These are phyloP conservation scores for Komagataella pastoris DNA, from an alignment of 805 yeast species.

Conservation along the genomic window DNA sequence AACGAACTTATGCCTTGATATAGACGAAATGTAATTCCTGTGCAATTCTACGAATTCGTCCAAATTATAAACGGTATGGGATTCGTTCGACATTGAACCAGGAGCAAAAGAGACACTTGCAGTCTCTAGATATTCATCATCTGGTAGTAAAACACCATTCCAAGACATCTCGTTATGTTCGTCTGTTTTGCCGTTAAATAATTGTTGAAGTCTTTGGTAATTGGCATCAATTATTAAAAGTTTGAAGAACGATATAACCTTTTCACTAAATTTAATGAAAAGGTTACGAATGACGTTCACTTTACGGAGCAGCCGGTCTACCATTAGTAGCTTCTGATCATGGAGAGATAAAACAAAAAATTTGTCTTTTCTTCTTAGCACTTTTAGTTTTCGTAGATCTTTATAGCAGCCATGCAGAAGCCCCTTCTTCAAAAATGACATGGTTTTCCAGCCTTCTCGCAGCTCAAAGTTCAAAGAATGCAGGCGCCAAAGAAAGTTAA, in stretches of 20 bases:
- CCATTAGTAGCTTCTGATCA: slow-evolving; percentile 9
- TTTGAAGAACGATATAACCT: slow-evolving; percentile 25
- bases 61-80: slow-evolving; percentile 23
- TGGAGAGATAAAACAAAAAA: slow-evolving; percentile 4
- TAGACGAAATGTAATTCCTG: slow-evolving; percentile 17
- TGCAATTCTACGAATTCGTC: slow-evolving; percentile 33
- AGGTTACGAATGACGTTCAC: slow-evolving; percentile 24
- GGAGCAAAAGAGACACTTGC: background rate
- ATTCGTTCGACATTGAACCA: background rate
- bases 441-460: slow-evolving; percentile 30
- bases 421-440: slow-evolving; percentile 17
- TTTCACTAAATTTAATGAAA: slow-evolving; percentile 26
- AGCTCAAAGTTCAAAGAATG: slow-evolving; percentile 46
- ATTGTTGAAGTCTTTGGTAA: slow-evolving; percentile 13
- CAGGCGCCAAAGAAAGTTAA: slow-evolving; percentile 76
- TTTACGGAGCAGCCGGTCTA: slow-evolving; percentile 13
- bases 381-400: slow-evolving; percentile 6
- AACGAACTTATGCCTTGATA: slow-evolving; percentile 22
- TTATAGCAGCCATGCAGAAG: slow-evolving; percentile 6
- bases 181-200: slow-evolving; percentile 6
- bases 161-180: slow-evolving; percentile 6
- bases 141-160: background rate
- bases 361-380: slow-evolving; percentile 4
- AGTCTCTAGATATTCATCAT: background rate
- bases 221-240: slow-evolving; percentile 32